Percentiles rank a stretch among this genome's conserved stretches.
phyloP scores from a whole-genome alignment of 1,139 yeast species.

The Magnusiomyces fungicola region DNA sequence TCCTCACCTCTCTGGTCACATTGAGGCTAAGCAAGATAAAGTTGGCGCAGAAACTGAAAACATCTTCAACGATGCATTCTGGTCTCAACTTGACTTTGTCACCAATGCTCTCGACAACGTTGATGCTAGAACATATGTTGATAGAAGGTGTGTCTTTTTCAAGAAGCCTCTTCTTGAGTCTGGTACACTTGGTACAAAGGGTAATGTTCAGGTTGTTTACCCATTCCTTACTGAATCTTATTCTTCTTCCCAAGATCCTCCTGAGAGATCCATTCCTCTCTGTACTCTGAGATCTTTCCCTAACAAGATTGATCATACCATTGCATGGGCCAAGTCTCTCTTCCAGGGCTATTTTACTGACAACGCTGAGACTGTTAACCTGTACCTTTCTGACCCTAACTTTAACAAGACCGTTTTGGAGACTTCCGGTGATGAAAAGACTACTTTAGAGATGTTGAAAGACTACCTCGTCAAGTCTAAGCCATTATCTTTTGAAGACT shows the following conservation, averaged over 20 bases:
- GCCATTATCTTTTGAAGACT: slow-evolving; percentile 87
- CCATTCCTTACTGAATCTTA: slow-evolving; percentile 92
- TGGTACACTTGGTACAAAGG: slow-evolving; percentile 97
- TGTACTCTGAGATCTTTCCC: slow-evolving; percentile 98
- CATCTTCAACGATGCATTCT: slow-evolving; percentile 78
- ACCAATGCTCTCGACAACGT: slow-evolving; percentile 96
- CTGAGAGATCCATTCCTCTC: slow-evolving; percentile 93
- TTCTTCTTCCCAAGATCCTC: slow-evolving; percentile 96
- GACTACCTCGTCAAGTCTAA: slow-evolving; percentile 62
- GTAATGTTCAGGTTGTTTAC: slow-evolving; percentile 92
- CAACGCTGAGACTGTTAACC: slow-evolving; percentile 85
- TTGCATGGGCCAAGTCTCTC: slow-evolving; percentile 96
- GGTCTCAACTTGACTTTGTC: slow-evolving; percentile 77
- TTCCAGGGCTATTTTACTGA: slow-evolving; percentile 93
- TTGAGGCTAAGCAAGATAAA: slow-evolving; percentile 70
- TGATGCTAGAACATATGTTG: slow-evolving; percentile 96
- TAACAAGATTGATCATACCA: slow-evolving; percentile 94
- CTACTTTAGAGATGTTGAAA: slow-evolving; percentile 71
- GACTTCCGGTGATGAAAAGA: slow-evolving; percentile 87
- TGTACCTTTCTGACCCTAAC: slow-evolving; percentile 85
- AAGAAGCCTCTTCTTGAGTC: slow-evolving; percentile 88
- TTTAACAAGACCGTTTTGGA: slow-evolving; percentile 85
- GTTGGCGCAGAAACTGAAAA: slow-evolving; percentile 92
- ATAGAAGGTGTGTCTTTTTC: slow-evolving; percentile 91
- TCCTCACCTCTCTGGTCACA: slow-evolving; percentile 71